A percentile compares a stretch with the other conserved stretches of the same genome.
phyloP scores from a whole-genome alignment of 768 basidiomycete species.

The Filobasidium floriforme region DNA sequence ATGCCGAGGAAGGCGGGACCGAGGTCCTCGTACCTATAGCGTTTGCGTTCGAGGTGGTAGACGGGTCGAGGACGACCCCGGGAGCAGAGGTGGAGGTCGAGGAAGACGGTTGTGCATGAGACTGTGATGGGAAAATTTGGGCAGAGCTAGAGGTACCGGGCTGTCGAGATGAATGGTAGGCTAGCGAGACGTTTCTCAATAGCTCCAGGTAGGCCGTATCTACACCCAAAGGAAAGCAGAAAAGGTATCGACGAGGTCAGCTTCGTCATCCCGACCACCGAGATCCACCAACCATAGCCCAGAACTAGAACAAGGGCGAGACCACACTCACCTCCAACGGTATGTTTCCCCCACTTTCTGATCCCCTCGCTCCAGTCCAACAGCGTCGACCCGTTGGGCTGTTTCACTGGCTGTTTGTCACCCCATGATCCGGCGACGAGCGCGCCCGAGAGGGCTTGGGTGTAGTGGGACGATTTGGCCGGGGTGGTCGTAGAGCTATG shows the following conservation, averaged over 20 bases:
- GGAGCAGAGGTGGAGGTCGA: constrained; percentile 20
- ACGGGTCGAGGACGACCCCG: background rate
- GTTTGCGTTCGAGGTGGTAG: constrained; percentile 4
- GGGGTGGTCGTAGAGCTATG: constrained; percentile 15
- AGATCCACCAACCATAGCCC: no score
- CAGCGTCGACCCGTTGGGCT: constrained; percentile 32
- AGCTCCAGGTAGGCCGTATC: constrained; percentile 36
- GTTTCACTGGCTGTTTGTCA: constrained; percentile 30
- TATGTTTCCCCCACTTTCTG: constrained; percentile 45
- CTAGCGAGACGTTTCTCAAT: constrained; percentile 35
- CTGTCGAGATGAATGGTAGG: constrained; percentile 29
- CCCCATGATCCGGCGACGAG: constrained; percentile 40
- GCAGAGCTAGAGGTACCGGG: constrained; percentile 5
- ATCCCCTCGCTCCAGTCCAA: constrained; percentile 38
- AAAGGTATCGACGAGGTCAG: background rate
- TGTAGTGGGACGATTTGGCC: constrained; percentile 42
- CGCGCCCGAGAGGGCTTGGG: constrained; percentile 30
- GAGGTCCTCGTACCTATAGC: background rate
- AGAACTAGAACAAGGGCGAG: background rate
- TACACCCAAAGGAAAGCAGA: constrained; percentile 11
- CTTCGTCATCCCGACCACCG: background rate
- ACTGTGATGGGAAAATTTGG: no score
- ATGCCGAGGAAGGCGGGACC: background rate
- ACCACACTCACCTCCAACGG: constrained; percentile 42
- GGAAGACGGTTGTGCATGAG: background rate